phyloP scores from a whole-genome alignment of 306 rosid species.

The Begonia peltatifolia region DNA sequence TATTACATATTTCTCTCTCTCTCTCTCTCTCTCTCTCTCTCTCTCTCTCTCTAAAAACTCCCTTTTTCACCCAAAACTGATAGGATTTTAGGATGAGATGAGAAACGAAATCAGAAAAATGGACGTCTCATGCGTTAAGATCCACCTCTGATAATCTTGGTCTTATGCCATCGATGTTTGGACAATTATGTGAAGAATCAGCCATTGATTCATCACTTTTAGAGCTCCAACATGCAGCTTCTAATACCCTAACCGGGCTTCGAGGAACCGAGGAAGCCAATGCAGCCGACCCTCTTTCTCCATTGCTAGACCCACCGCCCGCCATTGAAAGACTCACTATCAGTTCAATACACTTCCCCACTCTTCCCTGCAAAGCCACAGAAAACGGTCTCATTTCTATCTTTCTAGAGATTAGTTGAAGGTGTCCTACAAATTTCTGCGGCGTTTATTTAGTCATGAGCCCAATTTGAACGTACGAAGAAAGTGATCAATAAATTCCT shows the following conservation, averaged over 20 bases:
- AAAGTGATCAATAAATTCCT: too few species aligned
- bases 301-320: slow-evolving; percentile 13
- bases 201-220: slow-evolving; percentile 39
- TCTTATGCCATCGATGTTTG: slow-evolving; percentile 28
- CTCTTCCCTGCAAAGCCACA: slow-evolving; percentile 45
- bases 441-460: too few species aligned
- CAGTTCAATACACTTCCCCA: slow-evolving; percentile 56
- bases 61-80: slow-evolving; percentile 48
- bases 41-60: slow-evolving; percentile 18
- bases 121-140: slow-evolving; percentile 32
- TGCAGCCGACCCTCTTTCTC: slow-evolving; percentile 13
- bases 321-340: slow-evolving; percentile 28
- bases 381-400: too few species aligned
- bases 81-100: slow-evolving; percentile 20
- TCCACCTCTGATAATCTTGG: neutral
- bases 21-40: slow-evolving; percentile 6
- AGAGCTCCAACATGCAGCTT: slow-evolving; percentile 43
- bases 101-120: slow-evolving; percentile 6
- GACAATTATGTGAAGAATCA: slow-evolving; percentile 28
- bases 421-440: too few species aligned
- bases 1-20: too few species aligned
- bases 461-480: too few species aligned
- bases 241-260: slow-evolving; percentile 59
- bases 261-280: slow-evolving; percentile 36
- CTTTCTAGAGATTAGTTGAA: too few species aligned